Evolutionary conservation across 2,329 filamentous ascomycete species (phyloP).

Genomic region (Apiospora pterosperma): DNA sequence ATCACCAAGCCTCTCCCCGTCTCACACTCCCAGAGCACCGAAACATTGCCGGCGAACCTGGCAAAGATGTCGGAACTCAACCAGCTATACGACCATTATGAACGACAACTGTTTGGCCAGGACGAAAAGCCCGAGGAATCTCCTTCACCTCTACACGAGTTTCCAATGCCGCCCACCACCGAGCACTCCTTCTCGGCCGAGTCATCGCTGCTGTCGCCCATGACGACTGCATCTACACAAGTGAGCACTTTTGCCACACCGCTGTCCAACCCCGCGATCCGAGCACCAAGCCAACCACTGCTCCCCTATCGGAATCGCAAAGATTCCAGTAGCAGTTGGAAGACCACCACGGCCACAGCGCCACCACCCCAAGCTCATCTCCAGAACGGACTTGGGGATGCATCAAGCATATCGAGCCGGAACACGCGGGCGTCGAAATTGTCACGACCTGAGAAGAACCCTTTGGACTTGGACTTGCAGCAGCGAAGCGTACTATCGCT

Average conservation of each 20-base stretch:
- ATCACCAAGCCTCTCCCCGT: slow-evolving; percentile 27
- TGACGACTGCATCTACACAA: slow-evolving; percentile 16
- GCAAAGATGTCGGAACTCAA: slow-evolving; percentile 38
- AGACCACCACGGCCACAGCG: not conserved
- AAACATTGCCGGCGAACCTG: slow-evolving; percentile 20
- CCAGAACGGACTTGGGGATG: slow-evolving; percentile 31
- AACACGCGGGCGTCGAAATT: slow-evolving; percentile 53
- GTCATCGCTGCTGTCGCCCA: slow-evolving; percentile 6
- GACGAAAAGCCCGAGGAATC: slow-evolving; percentile 17
- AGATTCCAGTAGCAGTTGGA: slow-evolving; percentile 20
- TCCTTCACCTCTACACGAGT: not conserved
- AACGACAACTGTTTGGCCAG: slow-evolving; percentile 39
- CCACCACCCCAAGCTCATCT: slow-evolving; percentile 21
- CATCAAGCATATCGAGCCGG: slow-evolving; percentile 51
- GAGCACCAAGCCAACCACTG: slow-evolving; percentile 10
- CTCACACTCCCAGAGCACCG: slow-evolving; percentile 12
- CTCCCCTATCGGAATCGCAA: slow-evolving; percentile 21
- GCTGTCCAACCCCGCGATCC: slow-evolving; percentile 15
- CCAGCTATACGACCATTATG: slow-evolving; percentile 56
- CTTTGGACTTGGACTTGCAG: slow-evolving; percentile 48
- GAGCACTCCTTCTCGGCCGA: not conserved
- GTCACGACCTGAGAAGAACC: slow-evolving; percentile 45
- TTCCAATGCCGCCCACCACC: not conserved
- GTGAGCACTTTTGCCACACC: slow-evolving; percentile 15
- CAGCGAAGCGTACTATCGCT: slow-evolving; percentile 54